A percentile compares a stretch with the other conserved stretches of the same genome.
phyloP scores from a whole-genome alignment of 2,329 filamentous ascomycete genomes.

The Cercospora sp. region DNA sequence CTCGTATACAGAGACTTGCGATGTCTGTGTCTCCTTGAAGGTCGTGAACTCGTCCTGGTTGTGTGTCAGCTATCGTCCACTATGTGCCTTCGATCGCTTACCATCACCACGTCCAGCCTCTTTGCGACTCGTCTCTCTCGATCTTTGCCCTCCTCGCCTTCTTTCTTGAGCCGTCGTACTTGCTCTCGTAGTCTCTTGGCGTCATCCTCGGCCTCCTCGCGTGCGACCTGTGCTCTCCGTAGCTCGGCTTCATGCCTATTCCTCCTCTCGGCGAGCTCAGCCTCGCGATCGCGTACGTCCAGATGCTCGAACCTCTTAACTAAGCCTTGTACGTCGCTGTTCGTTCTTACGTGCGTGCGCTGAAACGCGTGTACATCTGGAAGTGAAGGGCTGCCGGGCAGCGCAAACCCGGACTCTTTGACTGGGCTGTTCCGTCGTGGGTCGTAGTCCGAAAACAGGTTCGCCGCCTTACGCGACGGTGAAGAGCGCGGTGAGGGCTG shows the following conservation, averaged over 20 bases:
- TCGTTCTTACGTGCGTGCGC: slow-evolving; percentile 52
- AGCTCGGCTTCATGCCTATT: slow-evolving; percentile 48
- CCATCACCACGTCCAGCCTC: slow-evolving; percentile 68
- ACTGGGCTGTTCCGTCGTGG: slow-evolving; percentile 25
- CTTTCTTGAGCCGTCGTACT: slow-evolving; percentile 54
- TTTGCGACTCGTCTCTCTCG: slow-evolving; percentile 67
- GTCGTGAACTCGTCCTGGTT: slow-evolving; percentile 67
- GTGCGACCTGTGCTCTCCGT: slow-evolving; percentile 46
- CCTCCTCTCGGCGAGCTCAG: slow-evolving; percentile 43
- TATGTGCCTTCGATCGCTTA: slow-evolving; percentile 45
- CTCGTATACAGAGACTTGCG: slow-evolving; percentile 58
- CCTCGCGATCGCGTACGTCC: slow-evolving; percentile 53
- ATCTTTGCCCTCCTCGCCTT: slow-evolving; percentile 65
- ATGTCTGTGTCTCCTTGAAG: slow-evolving; percentile 60
- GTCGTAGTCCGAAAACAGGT: slow-evolving; percentile 38
- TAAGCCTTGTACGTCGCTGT: slow-evolving; percentile 58
- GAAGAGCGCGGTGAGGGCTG: slow-evolving; percentile 35
- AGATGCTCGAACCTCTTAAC: slow-evolving; percentile 74
- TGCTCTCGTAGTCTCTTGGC: slow-evolving; percentile 66
- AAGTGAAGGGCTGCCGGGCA: slow-evolving; percentile 35
- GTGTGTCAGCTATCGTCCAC: slow-evolving; percentile 23
- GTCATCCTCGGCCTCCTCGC: slow-evolving; percentile 71
- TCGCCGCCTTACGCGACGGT: slow-evolving; percentile 37
- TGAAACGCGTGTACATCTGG: slow-evolving; percentile 35
- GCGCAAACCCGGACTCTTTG: slow-evolving; percentile 19